phyloP scores from a whole-genome alignment of 2,329 filamentous ascomycete species.

The Ambrosiella beaveri region DNA sequence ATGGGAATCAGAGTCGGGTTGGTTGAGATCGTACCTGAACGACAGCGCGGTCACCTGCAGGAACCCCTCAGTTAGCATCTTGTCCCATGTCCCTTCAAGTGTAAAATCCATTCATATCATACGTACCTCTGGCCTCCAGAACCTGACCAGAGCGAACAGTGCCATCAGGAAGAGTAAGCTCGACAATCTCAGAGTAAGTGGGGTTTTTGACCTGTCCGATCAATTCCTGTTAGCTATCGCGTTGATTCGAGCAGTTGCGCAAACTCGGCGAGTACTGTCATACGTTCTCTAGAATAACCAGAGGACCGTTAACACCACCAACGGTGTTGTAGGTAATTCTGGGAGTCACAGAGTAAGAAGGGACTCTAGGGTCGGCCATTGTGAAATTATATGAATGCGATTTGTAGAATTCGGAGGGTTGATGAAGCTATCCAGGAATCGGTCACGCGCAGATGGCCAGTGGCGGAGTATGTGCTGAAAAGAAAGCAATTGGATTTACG shows the following conservation, averaged over 20 bases:
- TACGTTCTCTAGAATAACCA: conserved; percentile 96
- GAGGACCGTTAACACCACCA: conserved; percentile 89
- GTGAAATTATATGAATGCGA: not conserved
- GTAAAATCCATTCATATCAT: not conserved
- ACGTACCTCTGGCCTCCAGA: conserved; percentile 80
- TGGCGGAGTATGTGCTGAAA: no score
- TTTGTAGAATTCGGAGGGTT: not conserved
- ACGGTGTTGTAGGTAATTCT: conserved; percentile 92
- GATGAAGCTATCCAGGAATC: not conserved
- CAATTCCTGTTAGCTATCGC: not conserved
- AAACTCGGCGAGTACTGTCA: not conserved
- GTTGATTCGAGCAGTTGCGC: not conserved
- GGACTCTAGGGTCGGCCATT: conserved; percentile 33
- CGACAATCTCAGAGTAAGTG: conserved; percentile 94
- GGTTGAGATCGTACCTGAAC: conserved; percentile 53
- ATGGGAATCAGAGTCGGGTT: not conserved
- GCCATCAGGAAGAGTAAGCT: conserved; percentile 87
- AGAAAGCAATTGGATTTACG: no score
- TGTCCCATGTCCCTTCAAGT: not conserved
- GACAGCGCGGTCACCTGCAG: conserved; percentile 70
- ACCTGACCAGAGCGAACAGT: conserved; percentile 88
- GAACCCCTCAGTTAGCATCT: conserved; percentile 10
- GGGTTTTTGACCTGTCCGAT: conserved; percentile 88
- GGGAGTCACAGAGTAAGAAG: conserved; percentile 41
- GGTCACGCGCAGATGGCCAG: not conserved